Base-by-base conservation (phyloP, 2,329 filamentous ascomycete genomes). In the Aspergillus oerlinghausenensis region DNA sequence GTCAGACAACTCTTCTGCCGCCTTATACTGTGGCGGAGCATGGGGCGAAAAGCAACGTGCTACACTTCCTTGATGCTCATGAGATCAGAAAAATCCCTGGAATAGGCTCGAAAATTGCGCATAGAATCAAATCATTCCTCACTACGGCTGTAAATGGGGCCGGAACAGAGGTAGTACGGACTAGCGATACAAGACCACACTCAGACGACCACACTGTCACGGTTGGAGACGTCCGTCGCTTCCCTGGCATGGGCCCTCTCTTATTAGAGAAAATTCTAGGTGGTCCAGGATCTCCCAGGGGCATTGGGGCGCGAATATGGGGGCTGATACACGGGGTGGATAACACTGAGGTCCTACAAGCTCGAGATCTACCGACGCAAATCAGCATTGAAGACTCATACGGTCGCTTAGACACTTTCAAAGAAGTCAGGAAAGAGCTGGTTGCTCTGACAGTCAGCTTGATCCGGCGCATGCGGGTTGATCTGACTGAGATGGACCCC, bases 361-460 rank as follows among this genome's bases (percentile, higher is more conserved):
- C 86, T 1, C 84, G 84, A 63, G 83, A 86, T 48, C 74, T 95
- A 1, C 93, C 93, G 0, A 86, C 85, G 1, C 92, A 97, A 72
- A 95, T 97, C 69, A 94, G 90, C 71, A 94, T 97, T 61, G 93
- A 97, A 70, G 92, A 97, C 73, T 94, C 91, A 17, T 97, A 96
- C 70, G 82, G 84, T 25, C 84, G 86, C 0, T 77, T 96, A 1
- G 83, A 88, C 63, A 85, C 80, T 0, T 70, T 88, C 52, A 72
- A 83, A 1, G 81, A 86, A 57, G 84, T 95, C 29, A 75, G 78
- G 45, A 84, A 83, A 60, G 88, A 95, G 73, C 77, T 97, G 43
- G 73, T 77, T n/a, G 80, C 83, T 58, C 77, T 97, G 2, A 81
- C 88, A 0, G 79, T 77, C 11, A 91, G 88, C 62, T 78, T 97